Evolutionary conservation across 164 flowering plant species (phyloP), one percentile per base, ranked within the genome.

Genomic region (Tinospora cordifolia): DNA sequence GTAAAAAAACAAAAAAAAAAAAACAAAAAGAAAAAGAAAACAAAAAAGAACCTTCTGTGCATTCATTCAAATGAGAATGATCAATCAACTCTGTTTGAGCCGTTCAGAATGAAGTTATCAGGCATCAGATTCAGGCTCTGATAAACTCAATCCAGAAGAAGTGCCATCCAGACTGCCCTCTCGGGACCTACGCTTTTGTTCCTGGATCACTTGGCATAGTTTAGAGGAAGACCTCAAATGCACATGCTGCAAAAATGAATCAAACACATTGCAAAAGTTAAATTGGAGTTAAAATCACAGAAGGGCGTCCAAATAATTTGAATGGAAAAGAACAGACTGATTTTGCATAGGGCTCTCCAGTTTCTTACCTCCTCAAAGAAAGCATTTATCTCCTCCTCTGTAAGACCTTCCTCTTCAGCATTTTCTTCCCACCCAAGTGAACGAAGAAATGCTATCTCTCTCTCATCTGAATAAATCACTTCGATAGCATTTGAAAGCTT

Each of bases 221-320:
- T 78, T 80, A 62, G 70, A 51, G 5, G 89, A 69, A 7, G 85
- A 83, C 79, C 24, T 82, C 76, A 62, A 24, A 67, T 79, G 81
- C 82, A 71, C 59, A 75, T 69, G 77, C 97, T 90, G 89, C 83
- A 83, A 8, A 68, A 62, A 62, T n/a, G 8, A 66, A 62, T 13
- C 66, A 62, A 64, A 65, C 40, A 46, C 9, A 30, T 58, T 25
- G 22, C 36, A 11, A 14, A 30, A 64, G 13, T 25, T n/a, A n/a
- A 40, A 40, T 21, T 12, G 15, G 54, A 41, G 44, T 21, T 40
- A 54, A 3, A 34, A 22, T 49, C n/a, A 34, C 25, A 0, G 14
- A 15, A 27, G 30, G n/a, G n/a, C n/a, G 11, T 51, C 24, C 30
- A 44, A 36, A 15, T 63, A 26, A 34, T 17, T 63, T n/a, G 22